These are phyloP conservation scores for Synchytrium microbalum DNA, from an alignment of 371 early-diverging fungal species.

Conservation along the genomic window DNA sequence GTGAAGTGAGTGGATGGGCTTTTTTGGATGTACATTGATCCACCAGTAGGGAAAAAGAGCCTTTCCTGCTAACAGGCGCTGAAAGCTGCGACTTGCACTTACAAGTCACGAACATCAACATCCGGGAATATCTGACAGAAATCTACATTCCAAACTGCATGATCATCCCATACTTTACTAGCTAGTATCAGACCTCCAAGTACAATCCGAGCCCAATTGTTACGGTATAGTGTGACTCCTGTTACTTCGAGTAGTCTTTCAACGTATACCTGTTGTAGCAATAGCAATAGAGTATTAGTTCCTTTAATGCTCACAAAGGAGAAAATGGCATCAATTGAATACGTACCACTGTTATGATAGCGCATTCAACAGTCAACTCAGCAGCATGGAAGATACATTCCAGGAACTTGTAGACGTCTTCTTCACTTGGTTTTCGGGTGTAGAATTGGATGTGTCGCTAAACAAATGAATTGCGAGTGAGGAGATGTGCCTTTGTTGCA, in stretches of 20 bases:
- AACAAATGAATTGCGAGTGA: background rate
- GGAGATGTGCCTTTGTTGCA: background rate
- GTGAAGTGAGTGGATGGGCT: no score
- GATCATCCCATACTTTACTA: conserved; percentile 82
- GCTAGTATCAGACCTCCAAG: conserved; percentile 62
- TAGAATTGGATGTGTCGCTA: conserved; percentile 40
- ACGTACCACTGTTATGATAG: conserved; percentile 53
- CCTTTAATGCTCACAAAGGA: no score
- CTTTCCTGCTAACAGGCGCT: conserved; percentile 1
- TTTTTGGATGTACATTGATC: background rate
- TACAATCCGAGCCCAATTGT: conserved; percentile 66
- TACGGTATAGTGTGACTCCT: conserved; percentile 48
- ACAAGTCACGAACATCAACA: conserved; percentile 49
- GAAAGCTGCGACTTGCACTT: conserved; percentile 16
- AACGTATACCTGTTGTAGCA: conserved; percentile 50
- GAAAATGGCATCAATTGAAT: background rate
- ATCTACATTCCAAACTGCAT: conserved; percentile 78
- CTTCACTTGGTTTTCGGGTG: conserved; percentile 21
- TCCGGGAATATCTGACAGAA: conserved; percentile 73
- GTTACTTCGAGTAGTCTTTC: conserved; percentile 61
- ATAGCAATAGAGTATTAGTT: no score
- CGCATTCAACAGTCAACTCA: conserved; percentile 60
- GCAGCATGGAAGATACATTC: conserved; percentile 44
- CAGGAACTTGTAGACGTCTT: conserved; percentile 36
- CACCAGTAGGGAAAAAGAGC: background rate